A percentile compares a stretch with the other conserved stretches of the same genome.
These are phyloP conservation scores for Lactarius indigo DNA, from an alignment of 768 basidiomycete genomes.

Conservation along the genomic window DNA sequence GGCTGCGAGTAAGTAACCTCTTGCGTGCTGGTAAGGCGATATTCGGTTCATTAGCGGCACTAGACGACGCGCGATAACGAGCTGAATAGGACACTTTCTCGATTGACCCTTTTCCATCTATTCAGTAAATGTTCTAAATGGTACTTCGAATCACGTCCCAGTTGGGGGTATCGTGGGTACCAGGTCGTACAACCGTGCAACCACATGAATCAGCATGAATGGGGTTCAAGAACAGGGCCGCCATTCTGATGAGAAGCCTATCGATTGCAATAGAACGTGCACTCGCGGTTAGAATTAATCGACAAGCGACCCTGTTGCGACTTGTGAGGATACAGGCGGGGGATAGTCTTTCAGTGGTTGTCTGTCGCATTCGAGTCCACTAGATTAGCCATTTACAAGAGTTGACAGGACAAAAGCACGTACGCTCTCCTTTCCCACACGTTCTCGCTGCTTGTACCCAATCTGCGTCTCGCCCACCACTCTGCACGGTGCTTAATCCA, in stretches of 20 bases:
- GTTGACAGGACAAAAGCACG: slow-evolving; percentile 31
- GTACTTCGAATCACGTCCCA: background rate
- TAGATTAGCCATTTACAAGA: background rate
- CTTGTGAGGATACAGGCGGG: slow-evolving; percentile 16
- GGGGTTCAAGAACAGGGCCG: background rate
- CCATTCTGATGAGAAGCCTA: background rate
- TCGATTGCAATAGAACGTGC: background rate
- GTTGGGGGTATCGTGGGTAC: background rate
- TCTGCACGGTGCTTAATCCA: slow-evolving; percentile 89
- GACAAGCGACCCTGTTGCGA: slow-evolving; percentile 5
- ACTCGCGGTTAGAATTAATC: background rate
- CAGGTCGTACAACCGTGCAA: background rate
- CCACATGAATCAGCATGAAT: background rate
- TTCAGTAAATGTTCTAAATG: background rate
- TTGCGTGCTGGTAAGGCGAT: background rate
- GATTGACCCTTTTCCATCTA: background rate
- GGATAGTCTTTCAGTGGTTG: slow-evolving; percentile 52
- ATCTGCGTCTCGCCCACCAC: slow-evolving; percentile 85
- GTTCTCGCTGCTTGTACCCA: slow-evolving; percentile 85
- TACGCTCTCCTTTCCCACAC: slow-evolving; percentile 89
- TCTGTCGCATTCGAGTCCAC: slow-evolving; percentile 32
- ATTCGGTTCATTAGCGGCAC: background rate
- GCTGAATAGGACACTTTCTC: background rate
- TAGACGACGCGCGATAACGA: background rate
- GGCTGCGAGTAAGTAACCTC: background rate